phyloP scores from a whole-genome alignment of 768 basidiomycete species.

The Mycena filopes region DNA sequence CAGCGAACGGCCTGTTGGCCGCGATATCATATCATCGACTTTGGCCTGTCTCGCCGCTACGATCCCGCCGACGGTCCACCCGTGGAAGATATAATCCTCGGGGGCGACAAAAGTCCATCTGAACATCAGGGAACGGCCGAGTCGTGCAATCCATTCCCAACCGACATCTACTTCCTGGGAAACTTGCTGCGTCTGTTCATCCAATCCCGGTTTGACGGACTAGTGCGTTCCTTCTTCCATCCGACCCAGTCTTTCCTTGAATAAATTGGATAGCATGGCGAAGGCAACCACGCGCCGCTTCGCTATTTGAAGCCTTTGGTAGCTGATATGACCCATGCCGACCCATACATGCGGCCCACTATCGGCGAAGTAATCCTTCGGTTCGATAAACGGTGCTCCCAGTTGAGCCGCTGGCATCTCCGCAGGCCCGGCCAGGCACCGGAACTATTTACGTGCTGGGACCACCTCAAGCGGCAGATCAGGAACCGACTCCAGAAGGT shows the following conservation, averaged over 20 bases:
- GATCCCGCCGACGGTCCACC: constrained; percentile 30
- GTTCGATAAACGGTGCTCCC: constrained; percentile 28
- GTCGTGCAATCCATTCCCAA: constrained; percentile 44
- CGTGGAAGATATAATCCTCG: constrained; percentile 16
- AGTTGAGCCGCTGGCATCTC: constrained; percentile 36
- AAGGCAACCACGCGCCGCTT: constrained; percentile 29
- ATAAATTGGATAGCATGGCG: constrained; percentile 10
- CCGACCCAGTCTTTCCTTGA: no score
- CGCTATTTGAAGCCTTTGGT: constrained; percentile 42
- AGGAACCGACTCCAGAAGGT: constrained; percentile 14
- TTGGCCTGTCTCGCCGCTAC: constrained; percentile 32
- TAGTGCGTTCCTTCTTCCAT: no score
- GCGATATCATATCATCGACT: constrained; percentile 36
- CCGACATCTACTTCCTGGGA: constrained; percentile 47
- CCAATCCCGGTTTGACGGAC: no score
- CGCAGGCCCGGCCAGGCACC: constrained; percentile 33
- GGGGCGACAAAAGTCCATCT: constrained; percentile 20
- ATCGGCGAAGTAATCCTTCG: constrained; percentile 40
- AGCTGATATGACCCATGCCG: constrained; percentile 40
- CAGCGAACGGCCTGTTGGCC: constrained; percentile 33
- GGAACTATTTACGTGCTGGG: constrained; percentile 20
- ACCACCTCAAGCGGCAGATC: constrained; percentile 20
- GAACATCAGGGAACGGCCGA: constrained; percentile 40
- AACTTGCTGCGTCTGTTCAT: constrained; percentile 27
- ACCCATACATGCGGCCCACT: constrained; percentile 42